phyloP scores from a whole-genome alignment of 345 rosid species.

The Populus ilicifolia region DNA sequence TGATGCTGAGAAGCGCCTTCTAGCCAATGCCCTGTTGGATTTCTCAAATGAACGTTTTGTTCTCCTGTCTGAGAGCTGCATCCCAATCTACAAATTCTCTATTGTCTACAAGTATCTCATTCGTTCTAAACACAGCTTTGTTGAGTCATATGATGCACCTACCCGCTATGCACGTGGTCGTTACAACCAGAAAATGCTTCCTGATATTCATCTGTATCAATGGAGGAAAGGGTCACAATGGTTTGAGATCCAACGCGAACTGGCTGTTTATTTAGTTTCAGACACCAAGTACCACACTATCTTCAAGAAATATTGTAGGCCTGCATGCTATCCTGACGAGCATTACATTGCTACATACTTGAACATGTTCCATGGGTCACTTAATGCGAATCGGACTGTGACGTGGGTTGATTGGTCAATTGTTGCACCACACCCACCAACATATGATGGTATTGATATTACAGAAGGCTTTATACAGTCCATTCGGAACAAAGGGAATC shows the following conservation, averaged over 20 bases:
- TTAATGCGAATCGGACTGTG: slow-evolving; percentile 64
- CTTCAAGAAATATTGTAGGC: slow-evolving; percentile 70
- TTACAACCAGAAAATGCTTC: slow-evolving; percentile 80
- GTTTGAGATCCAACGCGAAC: slow-evolving; percentile 72
- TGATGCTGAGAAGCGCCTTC: slow-evolving; percentile 88
- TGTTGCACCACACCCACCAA: slow-evolving; percentile 88
- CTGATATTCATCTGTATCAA: slow-evolving; percentile 64
- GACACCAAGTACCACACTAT: slow-evolving; percentile 64
- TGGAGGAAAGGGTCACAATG: slow-evolving; percentile 97
- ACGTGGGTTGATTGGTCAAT: slow-evolving; percentile 95
- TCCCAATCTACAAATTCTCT: slow-evolving; percentile 77
- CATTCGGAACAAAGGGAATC: slow-evolving; percentile 58
- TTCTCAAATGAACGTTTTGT: slow-evolving; percentile 81
- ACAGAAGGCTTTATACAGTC: slow-evolving; percentile 58
- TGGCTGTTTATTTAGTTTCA: slow-evolving; percentile 59
- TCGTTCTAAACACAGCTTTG: slow-evolving; percentile 67
- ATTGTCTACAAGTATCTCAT: slow-evolving; percentile 71
- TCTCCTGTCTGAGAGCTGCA: slow-evolving; percentile 94
- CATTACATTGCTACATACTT: slow-evolving; percentile 81
- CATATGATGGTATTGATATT: slow-evolving; percentile 43
- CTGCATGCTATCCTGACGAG: slow-evolving; percentile 94
- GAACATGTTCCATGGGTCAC: slow-evolving; percentile 73
- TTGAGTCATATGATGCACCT: slow-evolving; percentile 85
- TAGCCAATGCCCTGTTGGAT: slow-evolving; percentile 83
- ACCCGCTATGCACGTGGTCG: slow-evolving; percentile 91